Conservation (phyloP, 1,284 basidiomycete species). For the Sanguinoderma infundibulare region DNA sequence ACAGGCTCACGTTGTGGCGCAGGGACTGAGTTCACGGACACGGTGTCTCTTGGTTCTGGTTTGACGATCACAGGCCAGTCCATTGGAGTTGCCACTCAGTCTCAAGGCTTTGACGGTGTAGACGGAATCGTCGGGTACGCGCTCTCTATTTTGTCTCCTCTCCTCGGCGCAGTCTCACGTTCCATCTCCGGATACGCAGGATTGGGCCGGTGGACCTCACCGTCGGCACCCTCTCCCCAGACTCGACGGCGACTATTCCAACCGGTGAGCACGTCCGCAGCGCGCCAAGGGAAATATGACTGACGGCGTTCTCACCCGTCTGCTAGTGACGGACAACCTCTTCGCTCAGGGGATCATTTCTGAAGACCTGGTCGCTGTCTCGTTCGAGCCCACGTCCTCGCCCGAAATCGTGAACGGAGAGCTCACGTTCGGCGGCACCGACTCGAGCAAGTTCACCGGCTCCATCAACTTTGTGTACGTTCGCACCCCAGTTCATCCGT, state of each 20-base stretch:
- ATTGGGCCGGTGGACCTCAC: constrained; percentile 58
- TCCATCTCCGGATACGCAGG: constrained; percentile 25
- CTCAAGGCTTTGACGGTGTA: constrained; percentile 44
- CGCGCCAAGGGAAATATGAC: not conserved
- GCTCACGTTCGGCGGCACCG: constrained; percentile 55
- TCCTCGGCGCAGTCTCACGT: not conserved
- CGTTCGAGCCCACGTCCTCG: constrained; percentile 48
- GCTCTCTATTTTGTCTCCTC: not conserved
- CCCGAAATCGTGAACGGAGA: constrained; percentile 42
- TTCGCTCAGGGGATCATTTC: constrained; percentile 46
- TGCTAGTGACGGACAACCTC: constrained; percentile 40
- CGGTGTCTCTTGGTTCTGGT: constrained; percentile 36
- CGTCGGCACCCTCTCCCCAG: constrained; percentile 32
- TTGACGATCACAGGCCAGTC: constrained; percentile 49
- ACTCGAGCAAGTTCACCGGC: constrained; percentile 48
- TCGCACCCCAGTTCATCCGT: not conserved
- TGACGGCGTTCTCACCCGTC: not conserved
- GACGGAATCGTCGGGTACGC: constrained; percentile 58
- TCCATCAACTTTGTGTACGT: constrained; percentile 51
- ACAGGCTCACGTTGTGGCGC: not conserved
- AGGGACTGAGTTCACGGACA: constrained; percentile 51
- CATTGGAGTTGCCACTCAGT: constrained; percentile 56
- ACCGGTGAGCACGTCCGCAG: constrained; percentile 23
- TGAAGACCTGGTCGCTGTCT: constrained; percentile 50
- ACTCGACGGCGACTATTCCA: constrained; percentile 19